Evolutionary conservation across 495 filamentous ascomycete species (phyloP), one percentile per base, ranked within the genome.

Genomic region (Talaromyces thailandensis): DNA sequence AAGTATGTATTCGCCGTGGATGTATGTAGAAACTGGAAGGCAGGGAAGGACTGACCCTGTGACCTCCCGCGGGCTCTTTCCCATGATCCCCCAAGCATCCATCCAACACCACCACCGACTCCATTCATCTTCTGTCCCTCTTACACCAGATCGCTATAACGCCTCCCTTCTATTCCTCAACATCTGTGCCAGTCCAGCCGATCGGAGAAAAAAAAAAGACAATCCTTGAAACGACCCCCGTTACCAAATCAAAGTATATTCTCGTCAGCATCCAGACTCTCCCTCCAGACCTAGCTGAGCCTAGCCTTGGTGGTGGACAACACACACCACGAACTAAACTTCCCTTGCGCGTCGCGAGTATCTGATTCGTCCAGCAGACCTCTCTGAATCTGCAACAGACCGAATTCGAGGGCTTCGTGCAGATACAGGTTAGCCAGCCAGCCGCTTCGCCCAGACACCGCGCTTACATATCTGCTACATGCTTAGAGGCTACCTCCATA

Each of bases 361-460:
- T 55, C 23, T 24, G 5, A 55, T 55, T 55, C 51, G 51, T 55
- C 51, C 51, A 55, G 51, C 51, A 55, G 28, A 55, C 21, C 21
- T n/a, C 23, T 11, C 21, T 16, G 12, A 28, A 26, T 26, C 51
- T 28, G 51, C 23, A 95, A 11, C 51, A 28, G 51, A 9, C 23
- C 51, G 26, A 28, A 55, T 40, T 40, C 35, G 14, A 40, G 35
- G 32, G 14, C 35, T n/a, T 16, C 35, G 35, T 40, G 12, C 35
- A 40, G 35, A 40, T 40, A 40, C 35, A 40, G 35, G 35, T 40
- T 40, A 40, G 23, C 51, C 23, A 55, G 51, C 23, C 51, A 55
- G 26, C 51, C 51, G 51, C 51, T 55, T 29, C 11, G 26, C 51
- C 25, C 51, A 55, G 51, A 55, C 51, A 55, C 26, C 51, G 51